Base-by-base conservation (phyloP, 257 asterid species). In the Mitragyna speciosa region DNA sequence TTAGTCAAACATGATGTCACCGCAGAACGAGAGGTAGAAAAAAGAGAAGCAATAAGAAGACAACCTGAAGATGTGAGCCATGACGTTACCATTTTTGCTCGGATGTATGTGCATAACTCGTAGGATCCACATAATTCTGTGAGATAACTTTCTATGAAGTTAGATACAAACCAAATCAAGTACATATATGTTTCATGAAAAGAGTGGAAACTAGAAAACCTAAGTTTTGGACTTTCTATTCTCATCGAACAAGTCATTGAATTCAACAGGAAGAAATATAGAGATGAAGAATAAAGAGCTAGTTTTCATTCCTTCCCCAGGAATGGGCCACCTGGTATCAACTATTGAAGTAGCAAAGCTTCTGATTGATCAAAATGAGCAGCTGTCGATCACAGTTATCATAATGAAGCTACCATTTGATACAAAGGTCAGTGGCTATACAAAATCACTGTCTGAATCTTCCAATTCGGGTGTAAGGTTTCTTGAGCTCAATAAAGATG, bases 281-380 rank as follows among this genome's bases (percentile, higher is more conserved):
- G 76, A 15, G 63, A 79, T 65, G 73, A 70, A 74, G 81, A 82
- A 77, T 70, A 41, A 54, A 47, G 83, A 81, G 52, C 56, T 86
- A n/a, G 72, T 83, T 65, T 84, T 84, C 81, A 59, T 81, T 54
- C 79, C 87, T 48, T 76, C 83, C 0, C 85, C 87, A 1, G 83
- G 85, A 58, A 70, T 85, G 69, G 85, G 88, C 12, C 88, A 85
- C 68, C 26, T 85, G 4, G 77, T 73, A 10, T 59, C 88, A 45
- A 70, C 85, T 0, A 64, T 82, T 26, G 83, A 82, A 78, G 30
- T 80, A 0, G 82, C 85, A 5, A 82, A 71, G 51, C 74, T 69
- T 47, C 72, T 83, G 22, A 74, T 69, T 4, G 16, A 75, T 17
- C 30, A 48, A 33, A 33, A 70, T 63, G 63, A 61, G 28, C 83